phyloP scores from a whole-genome alignment of 1,284 basidiomycete species.

The Gomphus sp. region DNA sequence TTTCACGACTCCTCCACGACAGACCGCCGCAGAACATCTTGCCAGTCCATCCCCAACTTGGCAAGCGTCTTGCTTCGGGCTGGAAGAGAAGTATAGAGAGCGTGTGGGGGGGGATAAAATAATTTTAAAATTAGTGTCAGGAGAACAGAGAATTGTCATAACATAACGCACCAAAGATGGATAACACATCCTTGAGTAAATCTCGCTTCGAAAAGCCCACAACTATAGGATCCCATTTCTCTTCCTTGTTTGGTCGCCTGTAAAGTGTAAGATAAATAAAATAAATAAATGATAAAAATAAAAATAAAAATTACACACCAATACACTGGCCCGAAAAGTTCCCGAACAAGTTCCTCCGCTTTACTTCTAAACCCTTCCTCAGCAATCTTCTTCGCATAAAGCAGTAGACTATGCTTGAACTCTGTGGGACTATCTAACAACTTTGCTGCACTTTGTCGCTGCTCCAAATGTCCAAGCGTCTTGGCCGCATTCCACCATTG shows the following conservation, averaged over 20 bases:
- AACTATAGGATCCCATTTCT: slow-evolving; percentile 56
- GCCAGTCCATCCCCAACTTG: slow-evolving; percentile 69
- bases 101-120: too few relatives aligned
- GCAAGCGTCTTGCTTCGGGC: slow-evolving; percentile 64
- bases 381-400: slow-evolving; percentile 76
- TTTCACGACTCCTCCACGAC: background rate
- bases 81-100: slow-evolving; percentile 24
- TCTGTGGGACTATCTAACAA: slow-evolving; percentile 73
- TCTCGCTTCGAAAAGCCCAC: slow-evolving; percentile 70
- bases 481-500: slow-evolving; percentile 74
- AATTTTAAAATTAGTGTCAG: background rate
- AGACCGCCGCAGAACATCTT: slow-evolving; percentile 56
- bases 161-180: slow-evolving; percentile 52
- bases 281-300: too few relatives aligned
- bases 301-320: too few relatives aligned
- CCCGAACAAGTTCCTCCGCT: slow-evolving; percentile 81
- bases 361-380: slow-evolving; percentile 81
- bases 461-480: slow-evolving; percentile 80
- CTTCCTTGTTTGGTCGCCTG: slow-evolving; percentile 60
- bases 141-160: background rate
- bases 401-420: slow-evolving; percentile 64
- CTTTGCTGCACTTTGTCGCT: slow-evolving; percentile 61
- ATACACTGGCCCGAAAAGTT: slow-evolving; percentile 81
- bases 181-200: slow-evolving; percentile 67
- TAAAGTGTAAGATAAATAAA: background rate